Percentiles rank a stretch among this genome's conserved stretches.
Evolutionary conservation across 768 basidiomycete genomes (phyloP).

Genomic region (Dioszegia aurantiaca): DNA sequence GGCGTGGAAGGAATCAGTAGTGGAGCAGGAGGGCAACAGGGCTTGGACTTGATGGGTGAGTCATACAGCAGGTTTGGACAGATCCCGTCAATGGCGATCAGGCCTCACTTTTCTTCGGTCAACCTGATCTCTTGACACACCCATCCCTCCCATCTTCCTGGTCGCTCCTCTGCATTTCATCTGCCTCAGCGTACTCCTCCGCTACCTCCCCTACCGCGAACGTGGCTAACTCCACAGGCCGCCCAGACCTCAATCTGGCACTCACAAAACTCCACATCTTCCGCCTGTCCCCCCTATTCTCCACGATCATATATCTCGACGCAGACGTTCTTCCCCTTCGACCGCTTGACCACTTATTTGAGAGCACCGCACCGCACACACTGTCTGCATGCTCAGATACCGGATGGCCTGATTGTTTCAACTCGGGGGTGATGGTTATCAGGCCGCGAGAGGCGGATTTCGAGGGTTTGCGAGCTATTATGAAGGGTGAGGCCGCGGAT

Average conservation of each 20-base stretch:
- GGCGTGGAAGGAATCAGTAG: slow-evolving; percentile 82
- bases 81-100: too few species aligned
- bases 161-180: neutral
- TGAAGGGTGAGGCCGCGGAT: slow-evolving; percentile 33
- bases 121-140: too few species aligned
- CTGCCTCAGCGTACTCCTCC: neutral
- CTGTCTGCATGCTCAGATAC: slow-evolving; percentile 95
- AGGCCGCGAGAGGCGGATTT: slow-evolving; percentile 70
- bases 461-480: slow-evolving; percentile 62
- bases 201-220: neutral
- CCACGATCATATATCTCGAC: slow-evolving; percentile 54
- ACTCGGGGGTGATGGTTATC: slow-evolving; percentile 90
- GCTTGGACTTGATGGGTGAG: slow-evolving; percentile 77
- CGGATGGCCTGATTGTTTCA: slow-evolving; percentile 99
- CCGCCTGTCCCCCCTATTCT: slow-evolving; percentile 60
- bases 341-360: slow-evolving; percentile 89
- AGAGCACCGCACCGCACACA: slow-evolving; percentile 60
- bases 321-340: slow-evolving; percentile 53
- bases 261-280: slow-evolving; percentile 96
- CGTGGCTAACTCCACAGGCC: slow-evolving; percentile 60
- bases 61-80: too few species aligned
- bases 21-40: slow-evolving; percentile 61
- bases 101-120: too few species aligned
- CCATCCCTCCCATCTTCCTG: neutral
- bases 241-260: slow-evolving; percentile 86